These are phyloP conservation scores for Tieghemostelium lacteum DNA, from an alignment of 78 protist species.

Conservation along the genomic window DNA sequence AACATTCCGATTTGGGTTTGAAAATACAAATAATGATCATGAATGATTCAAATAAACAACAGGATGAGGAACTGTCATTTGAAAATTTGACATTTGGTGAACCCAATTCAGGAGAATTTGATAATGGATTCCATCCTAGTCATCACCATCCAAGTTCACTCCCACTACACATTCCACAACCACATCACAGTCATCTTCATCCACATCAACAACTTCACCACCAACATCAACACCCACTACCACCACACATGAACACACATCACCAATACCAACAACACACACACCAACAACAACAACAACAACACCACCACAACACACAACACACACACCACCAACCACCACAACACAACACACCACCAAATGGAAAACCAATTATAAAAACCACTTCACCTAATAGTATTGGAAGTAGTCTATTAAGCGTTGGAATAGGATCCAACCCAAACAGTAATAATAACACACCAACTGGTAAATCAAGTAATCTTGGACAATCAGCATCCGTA, in stretches of 20 bases:
- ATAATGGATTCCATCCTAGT: not conserved
- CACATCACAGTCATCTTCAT: not conserved
- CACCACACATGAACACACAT: no score
- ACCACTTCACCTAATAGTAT: no score
- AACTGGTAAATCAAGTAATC: not conserved
- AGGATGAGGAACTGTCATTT: conserved; percentile 59
- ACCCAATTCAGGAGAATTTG: not conserved
- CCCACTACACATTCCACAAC: no score
- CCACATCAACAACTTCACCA: not conserved
- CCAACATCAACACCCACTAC: no score
- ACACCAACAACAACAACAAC: conserved; percentile 2
- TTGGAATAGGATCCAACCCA: not conserved
- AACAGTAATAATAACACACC: not conserved
- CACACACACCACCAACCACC: no score
- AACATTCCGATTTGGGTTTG: no score
- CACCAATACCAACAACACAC: not conserved
- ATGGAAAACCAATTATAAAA: no score
- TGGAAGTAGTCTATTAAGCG: not conserved
- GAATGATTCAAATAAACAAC: not conserved
- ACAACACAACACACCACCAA: no score
- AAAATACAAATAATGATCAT: not conserved
- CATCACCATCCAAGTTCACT: no score
- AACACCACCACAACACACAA: no score
- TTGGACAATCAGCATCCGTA: not conserved
- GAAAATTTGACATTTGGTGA: conserved; percentile 74